phyloP scores from a whole-genome alignment of 768 basidiomycete species.

The Gautieria morchelliformis region DNA sequence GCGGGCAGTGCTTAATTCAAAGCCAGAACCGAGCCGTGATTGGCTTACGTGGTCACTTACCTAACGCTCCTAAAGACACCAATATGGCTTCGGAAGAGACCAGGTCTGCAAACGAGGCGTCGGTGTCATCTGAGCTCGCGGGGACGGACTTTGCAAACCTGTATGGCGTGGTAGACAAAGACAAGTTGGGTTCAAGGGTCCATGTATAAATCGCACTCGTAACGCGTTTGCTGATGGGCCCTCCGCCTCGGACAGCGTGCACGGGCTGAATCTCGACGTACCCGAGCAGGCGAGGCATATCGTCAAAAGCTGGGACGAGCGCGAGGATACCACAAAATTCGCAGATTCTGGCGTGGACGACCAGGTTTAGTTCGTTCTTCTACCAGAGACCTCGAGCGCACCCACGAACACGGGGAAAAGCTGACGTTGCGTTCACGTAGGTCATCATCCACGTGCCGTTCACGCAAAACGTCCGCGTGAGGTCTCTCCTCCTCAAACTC shows the following conservation, averaged over 20 bases:
- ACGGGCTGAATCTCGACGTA: slow-evolving; percentile 72
- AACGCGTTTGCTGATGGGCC: background rate
- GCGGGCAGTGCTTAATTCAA: too few species aligned
- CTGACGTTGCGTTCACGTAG: slow-evolving; percentile 29
- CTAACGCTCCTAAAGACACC: background rate
- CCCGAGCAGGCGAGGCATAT: slow-evolving; percentile 70
- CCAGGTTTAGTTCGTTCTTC: slow-evolving; percentile 41
- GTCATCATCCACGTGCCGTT: slow-evolving; percentile 79
- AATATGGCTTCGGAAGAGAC: background rate
- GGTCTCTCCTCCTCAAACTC: slow-evolving; percentile 66
- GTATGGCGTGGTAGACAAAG: slow-evolving; percentile 50
- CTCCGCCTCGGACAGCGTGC: slow-evolving; percentile 38
- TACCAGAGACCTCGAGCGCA: background rate
- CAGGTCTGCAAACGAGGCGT: slow-evolving; percentile 11
- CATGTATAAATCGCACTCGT: too few species aligned
- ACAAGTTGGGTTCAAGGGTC: slow-evolving; percentile 34
- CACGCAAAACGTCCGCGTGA: slow-evolving; percentile 64
- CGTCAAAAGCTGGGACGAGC: slow-evolving; percentile 75
- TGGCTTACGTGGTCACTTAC: background rate
- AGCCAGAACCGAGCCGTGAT: too few species aligned
- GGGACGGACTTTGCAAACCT: slow-evolving; percentile 46
- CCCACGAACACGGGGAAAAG: slow-evolving; percentile 1
- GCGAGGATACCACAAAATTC: slow-evolving; percentile 55
- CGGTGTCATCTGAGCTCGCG: slow-evolving; percentile 35
- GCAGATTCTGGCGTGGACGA: slow-evolving; percentile 80